These are phyloP conservation scores for Pulveroboletus sp. DNA, from an alignment of 768 basidiomycete species.

Conservation along the genomic window DNA sequence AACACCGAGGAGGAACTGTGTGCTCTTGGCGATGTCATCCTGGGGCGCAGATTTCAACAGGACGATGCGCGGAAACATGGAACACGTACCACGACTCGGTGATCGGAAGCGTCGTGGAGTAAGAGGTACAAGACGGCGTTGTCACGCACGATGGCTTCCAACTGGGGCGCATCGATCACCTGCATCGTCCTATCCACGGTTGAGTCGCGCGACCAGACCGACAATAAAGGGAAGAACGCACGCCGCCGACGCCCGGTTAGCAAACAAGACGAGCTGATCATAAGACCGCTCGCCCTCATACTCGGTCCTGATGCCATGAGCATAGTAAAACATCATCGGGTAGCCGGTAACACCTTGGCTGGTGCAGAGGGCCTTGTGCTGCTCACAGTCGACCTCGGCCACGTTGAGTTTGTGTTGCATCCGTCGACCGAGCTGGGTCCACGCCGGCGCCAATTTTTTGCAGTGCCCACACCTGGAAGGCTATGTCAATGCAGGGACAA, in stretches of 20 bases:
- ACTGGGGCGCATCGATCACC: slow-evolving; percentile 6
- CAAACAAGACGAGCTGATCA: slow-evolving; percentile 67
- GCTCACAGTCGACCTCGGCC: slow-evolving; percentile 89
- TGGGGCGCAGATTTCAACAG: slow-evolving; percentile 17
- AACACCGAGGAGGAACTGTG: slow-evolving; percentile 46
- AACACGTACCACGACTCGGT: slow-evolving; percentile 31
- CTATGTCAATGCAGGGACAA: neutral
- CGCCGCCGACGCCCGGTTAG: slow-evolving; percentile 70
- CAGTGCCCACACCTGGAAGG: slow-evolving; percentile 82
- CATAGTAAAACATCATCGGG: slow-evolving; percentile 75
- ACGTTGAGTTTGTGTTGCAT: slow-evolving; percentile 73
- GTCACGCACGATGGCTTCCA: slow-evolving; percentile 11
- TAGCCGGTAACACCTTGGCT: slow-evolving; percentile 70
- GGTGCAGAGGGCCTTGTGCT: slow-evolving; percentile 61
- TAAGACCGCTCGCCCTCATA: slow-evolving; percentile 73
- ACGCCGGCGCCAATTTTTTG: slow-evolving; percentile 85
- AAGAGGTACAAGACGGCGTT: slow-evolving; percentile 42
- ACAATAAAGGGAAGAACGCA: slow-evolving; percentile 35
- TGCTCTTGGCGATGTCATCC: slow-evolving; percentile 54
- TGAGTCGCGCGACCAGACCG: neutral
- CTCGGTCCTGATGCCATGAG: slow-evolving; percentile 58
- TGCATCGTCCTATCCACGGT: slow-evolving; percentile 17
- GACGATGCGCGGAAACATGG: neutral
- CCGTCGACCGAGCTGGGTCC: slow-evolving; percentile 66
- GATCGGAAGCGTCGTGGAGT: slow-evolving; percentile 39